Evolutionary conservation across 2,329 filamentous ascomycete species (phyloP), one percentile per base, ranked within the genome.

Genomic region (Colletotrichum spinosum): DNA sequence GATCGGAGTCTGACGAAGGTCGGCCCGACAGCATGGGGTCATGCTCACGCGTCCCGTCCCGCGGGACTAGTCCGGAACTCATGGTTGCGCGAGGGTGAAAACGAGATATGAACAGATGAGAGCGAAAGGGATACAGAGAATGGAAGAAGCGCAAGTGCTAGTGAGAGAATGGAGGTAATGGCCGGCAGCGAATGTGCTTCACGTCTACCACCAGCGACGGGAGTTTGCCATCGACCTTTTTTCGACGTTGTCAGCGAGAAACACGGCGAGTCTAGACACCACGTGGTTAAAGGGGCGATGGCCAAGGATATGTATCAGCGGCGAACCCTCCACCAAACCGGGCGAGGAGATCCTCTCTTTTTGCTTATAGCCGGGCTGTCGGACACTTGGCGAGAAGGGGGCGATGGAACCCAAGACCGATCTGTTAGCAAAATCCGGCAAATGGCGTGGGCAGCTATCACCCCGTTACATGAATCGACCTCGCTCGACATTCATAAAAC

Each of bases 211-310:
- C 25, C 17, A 53, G 48, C 58, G 41, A 62, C 17, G 35, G 46
- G 49, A 34, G 25, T 34, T 56, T 46, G 48, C 62, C 58, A 65
- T 62, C 33, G 25, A 65, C 52, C 15, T 46, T 46, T 49, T n/a
- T 52, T 15, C 35, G 46, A 56, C 34, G 51, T 55, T 41, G 33
- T 65, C 15, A 17, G 37, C 39, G 45, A 39, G 39, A 62, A 53
- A 56, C 58, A 56, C 46, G 42, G 53, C 37, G 52, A 51, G 35
- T 17, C 10, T 33, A 41, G 3, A 17, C 12, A 49, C 42, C 58
- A 65, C 58, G 52, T 62, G 58, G 52, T 65, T 49, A 65, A 65
- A 62, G 58, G 58, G 62, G 62, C 52, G 57, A 51, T 41, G n/a
- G 46, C 15, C 10, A n/a, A 52, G 45, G 33, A 41, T 46, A 55